These are phyloP conservation scores for Pichia manshurica DNA, from an alignment of 805 yeast genomes.

Conservation along the genomic window DNA sequence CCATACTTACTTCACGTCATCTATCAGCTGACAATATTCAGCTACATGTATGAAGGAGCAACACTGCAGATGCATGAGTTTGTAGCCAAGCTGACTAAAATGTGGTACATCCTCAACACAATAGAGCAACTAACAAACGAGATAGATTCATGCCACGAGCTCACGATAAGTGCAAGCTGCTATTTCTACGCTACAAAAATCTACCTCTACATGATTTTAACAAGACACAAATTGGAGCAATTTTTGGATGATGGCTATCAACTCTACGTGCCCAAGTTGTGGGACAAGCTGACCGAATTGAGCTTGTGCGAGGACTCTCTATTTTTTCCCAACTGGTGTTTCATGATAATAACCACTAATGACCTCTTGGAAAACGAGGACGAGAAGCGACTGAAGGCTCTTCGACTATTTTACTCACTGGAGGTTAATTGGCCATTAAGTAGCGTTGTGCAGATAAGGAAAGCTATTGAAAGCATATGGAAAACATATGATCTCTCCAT, in stretches of 20 bases:
- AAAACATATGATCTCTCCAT: conserved; percentile 18
- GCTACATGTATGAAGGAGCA: conserved; percentile 12
- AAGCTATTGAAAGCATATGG: conserved; percentile 29
- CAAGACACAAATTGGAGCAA: conserved; percentile 9
- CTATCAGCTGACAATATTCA: conserved; percentile 20
- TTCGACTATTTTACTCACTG: conserved; percentile 19
- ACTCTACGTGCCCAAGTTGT: conserved; percentile 11
- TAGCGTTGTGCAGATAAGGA: conserved; percentile 18
- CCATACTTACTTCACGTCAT: conserved; percentile 26
- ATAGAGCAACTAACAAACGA: conserved; percentile 14
- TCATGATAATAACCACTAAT: conserved; percentile 23
- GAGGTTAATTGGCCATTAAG: conserved; percentile 27
- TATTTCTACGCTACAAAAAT: conserved; percentile 20
- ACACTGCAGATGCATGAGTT: conserved; percentile 7
- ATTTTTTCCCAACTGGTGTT: conserved; percentile 31
- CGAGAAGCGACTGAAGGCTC: conserved; percentile 15
- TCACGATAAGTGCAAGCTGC: conserved; percentile 19
- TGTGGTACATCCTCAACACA: conserved; percentile 14
- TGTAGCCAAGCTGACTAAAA: conserved; percentile 4
- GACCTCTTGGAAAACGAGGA: conserved; percentile 15
- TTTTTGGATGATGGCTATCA: conserved; percentile 11
- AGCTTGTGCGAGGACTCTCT: conserved; percentile 13
- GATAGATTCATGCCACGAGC: conserved; percentile 8
- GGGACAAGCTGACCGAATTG: conserved; percentile 11
- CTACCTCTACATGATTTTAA: conserved; percentile 18